phyloP scores from a whole-genome alignment of 495 filamentous ascomycete genomes.

The Symbiotaphrina buchneri region DNA sequence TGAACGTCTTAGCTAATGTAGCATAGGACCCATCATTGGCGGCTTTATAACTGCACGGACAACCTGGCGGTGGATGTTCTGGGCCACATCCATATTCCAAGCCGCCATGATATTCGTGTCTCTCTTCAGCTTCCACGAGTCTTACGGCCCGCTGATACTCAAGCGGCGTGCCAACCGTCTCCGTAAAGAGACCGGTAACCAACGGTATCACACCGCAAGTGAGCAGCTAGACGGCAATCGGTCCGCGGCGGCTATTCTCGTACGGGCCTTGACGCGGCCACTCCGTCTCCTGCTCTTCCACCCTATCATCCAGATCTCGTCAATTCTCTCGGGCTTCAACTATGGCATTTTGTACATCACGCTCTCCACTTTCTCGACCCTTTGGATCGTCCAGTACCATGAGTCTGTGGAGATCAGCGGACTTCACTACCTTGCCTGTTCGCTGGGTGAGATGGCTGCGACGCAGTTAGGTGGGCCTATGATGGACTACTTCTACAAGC shows the following conservation, averaged over 20 bases:
- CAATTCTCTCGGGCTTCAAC: conserved; percentile 40
- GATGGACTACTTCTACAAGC: conserved; percentile 11
- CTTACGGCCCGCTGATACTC: conserved; percentile 17
- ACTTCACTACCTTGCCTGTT: conserved; percentile 18
- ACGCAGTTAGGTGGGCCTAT: conserved; percentile 9
- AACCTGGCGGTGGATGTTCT: conserved; percentile 2
- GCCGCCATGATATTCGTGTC: conserved; percentile 14
- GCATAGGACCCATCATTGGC: not conserved
- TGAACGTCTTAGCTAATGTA: no score
- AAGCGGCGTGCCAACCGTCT: conserved; percentile 11
- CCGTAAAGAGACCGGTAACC: conserved; percentile 13
- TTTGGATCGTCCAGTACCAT: conserved; percentile 27
- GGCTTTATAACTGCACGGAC: conserved; percentile 14
- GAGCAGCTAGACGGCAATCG: conserved; percentile 23
- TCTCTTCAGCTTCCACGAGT: conserved; percentile 16
- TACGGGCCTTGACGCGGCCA: conserved; percentile 21
- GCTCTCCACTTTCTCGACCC: conserved; percentile 41
- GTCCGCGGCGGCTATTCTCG: conserved; percentile 18
- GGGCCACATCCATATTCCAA: conserved; percentile 10
- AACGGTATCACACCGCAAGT: conserved; percentile 32
- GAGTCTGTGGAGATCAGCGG: conserved; percentile 9
- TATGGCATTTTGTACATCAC: conserved; percentile 57
- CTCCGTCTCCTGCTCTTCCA: conserved; percentile 25
- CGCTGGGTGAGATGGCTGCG: conserved; percentile 14
- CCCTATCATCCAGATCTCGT: conserved; percentile 28